Evolutionary conservation across 148 eudicot species (phyloP).

Genomic region (Drosera capensis): DNA sequence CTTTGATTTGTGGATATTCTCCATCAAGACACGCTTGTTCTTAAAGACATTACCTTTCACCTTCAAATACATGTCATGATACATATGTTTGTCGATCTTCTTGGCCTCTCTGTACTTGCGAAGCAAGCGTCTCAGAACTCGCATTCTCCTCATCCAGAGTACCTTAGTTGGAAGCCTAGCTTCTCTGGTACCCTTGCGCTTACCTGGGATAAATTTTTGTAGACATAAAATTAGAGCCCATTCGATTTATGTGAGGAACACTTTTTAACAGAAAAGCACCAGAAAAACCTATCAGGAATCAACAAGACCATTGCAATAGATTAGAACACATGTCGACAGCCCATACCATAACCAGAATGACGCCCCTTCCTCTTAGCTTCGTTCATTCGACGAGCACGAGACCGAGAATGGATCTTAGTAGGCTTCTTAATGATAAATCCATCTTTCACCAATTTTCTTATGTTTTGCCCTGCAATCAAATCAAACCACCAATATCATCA

Average conservation of each 20-base stretch:
- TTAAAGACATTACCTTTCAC: slow-evolving; percentile 57
- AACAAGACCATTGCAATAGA: neutral
- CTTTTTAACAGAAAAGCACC: neutral
- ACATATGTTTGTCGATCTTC: slow-evolving; percentile 53
- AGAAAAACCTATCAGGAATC: neutral
- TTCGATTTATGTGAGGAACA: neutral
- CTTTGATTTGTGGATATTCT: slow-evolving; percentile 47
- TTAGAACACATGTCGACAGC: neutral
- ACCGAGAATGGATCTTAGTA: slow-evolving; percentile 36
- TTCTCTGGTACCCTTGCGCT: slow-evolving; percentile 48
- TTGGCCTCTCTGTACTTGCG: slow-evolving; percentile 45
- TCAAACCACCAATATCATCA: neutral
- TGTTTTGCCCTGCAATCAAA: slow-evolving; percentile 37
- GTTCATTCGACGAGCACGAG: slow-evolving; percentile 47
- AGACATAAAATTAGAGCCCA: neutral
- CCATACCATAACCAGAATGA: slow-evolving; percentile 48
- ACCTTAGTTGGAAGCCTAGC: slow-evolving; percentile 44
- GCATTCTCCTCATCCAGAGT: slow-evolving; percentile 59
- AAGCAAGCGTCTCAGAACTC: slow-evolving; percentile 40
- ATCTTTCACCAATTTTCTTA: slow-evolving; percentile 40
- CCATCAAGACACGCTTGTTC: slow-evolving; percentile 50
- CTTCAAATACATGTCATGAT: slow-evolving; percentile 58
- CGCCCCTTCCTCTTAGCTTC: slow-evolving; percentile 56
- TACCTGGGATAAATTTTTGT: slow-evolving; percentile 16
- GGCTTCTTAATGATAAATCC: slow-evolving; percentile 54